These are phyloP conservation scores for Balamuthia mandrillaris DNA, from an alignment of 208 protist genomes.

Conservation along the genomic window DNA sequence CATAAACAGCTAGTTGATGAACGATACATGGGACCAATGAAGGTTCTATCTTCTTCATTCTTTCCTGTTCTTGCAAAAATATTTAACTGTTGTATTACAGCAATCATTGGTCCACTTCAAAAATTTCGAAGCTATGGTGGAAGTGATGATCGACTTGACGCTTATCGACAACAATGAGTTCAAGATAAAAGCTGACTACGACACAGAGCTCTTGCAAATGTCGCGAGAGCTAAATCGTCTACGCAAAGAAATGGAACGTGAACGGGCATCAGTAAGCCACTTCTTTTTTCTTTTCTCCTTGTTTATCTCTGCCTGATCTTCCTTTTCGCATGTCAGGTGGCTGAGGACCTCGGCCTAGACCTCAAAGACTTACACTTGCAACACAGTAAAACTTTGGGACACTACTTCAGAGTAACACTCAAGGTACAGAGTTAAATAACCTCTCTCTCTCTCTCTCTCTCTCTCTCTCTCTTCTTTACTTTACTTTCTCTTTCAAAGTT, in stretches of 20 bases:
- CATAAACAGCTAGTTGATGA: slow-evolving; percentile 77
- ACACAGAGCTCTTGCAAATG: slow-evolving; percentile 84
- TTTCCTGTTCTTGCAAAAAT: not conserved
- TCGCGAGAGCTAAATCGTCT: slow-evolving; percentile 73
- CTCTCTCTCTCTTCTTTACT: too few relatives aligned
- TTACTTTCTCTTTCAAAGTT: not conserved
- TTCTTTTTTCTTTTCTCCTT: not conserved
- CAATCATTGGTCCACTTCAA: slow-evolving; percentile 73
- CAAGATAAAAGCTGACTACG: slow-evolving; percentile 87
- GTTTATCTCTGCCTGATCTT: not conserved
- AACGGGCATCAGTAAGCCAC: slow-evolving; percentile 60
- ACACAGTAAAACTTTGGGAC: slow-evolving; percentile 79
- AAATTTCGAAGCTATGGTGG: slow-evolving; percentile 45
- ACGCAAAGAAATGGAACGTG: slow-evolving; percentile 76
- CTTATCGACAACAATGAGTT: slow-evolving; percentile 58
- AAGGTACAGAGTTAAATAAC: not conserved
- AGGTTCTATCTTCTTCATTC: not conserved
- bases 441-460: too few relatives aligned
- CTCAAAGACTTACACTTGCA: slow-evolving; percentile 87
- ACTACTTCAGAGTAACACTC: slow-evolving; percentile 72
- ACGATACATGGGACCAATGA: slow-evolving; percentile 49
- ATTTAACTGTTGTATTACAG: not conserved
- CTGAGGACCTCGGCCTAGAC: slow-evolving; percentile 73
- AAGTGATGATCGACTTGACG: slow-evolving; percentile 54
- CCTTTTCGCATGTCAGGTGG: not conserved